Evolutionary conservation across 2,329 filamentous ascomycete genomes (phyloP).

Genomic region (Fusarium sp.): DNA sequence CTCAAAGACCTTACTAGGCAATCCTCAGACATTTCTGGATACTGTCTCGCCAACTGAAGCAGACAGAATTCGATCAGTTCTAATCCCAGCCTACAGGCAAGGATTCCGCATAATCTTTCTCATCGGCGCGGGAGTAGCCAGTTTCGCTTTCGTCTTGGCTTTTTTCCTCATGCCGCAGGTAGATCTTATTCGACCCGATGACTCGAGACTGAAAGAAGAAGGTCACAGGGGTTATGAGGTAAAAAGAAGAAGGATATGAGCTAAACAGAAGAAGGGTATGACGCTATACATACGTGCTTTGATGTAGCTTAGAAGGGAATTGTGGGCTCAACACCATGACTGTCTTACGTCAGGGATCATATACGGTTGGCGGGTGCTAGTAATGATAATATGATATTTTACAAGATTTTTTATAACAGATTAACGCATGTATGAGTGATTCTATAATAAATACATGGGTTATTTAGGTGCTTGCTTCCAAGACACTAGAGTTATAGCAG

Average conservation of each 20-base stretch:
- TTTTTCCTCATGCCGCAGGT: conserved; percentile 57
- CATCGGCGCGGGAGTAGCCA: conserved; percentile 52
- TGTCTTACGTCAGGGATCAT: background rate
- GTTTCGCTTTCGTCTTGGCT: conserved; percentile 53
- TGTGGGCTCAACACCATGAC: background rate
- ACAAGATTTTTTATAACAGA: background rate
- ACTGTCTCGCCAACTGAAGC: conserved; percentile 48
- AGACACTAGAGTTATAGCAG: no score
- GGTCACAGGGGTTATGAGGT: conserved; percentile 44
- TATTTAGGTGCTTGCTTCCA: background rate
- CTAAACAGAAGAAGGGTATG: background rate
- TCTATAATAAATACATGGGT: background rate
- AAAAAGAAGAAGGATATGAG: conserved; percentile 23
- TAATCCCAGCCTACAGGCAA: conserved; percentile 54
- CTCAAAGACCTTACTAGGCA: conserved; percentile 49
- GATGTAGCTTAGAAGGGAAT: background rate
- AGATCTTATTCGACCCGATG: conserved; percentile 54
- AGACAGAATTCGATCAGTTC: conserved; percentile 47
- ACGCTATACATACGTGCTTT: background rate
- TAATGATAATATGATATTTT: no score
- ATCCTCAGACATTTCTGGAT: conserved; percentile 51
- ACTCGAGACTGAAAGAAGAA: conserved; percentile 53
- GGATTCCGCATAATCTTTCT: conserved; percentile 57
- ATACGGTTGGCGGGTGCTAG: background rate
- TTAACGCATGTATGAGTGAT: background rate